Base-by-base conservation (phyloP, 345 rosid genomes). In the Sonneratia caseolaris region DNA sequence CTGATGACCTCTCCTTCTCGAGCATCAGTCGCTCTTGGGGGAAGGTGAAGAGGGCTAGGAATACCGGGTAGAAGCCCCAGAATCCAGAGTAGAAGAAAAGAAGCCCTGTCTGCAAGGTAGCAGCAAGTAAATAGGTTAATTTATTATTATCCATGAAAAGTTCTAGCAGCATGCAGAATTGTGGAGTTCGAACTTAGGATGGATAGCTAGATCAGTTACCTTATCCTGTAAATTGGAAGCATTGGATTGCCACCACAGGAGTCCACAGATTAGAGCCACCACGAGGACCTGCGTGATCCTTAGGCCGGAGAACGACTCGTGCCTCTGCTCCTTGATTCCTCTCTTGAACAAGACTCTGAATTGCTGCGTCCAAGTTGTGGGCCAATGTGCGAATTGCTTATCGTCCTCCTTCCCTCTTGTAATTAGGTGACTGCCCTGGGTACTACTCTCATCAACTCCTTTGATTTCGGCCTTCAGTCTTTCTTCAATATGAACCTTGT, bases 21-120 rank as follows among this genome's bases (percentile, higher is more conserved):
- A 95, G 97, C 99, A 95, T 90, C 45, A 69, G 61, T 0, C 99
- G 78, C 72, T 95, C 97, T 68, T 82, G 82, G 2, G 99, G 99
- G 77, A 92, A 90, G 5, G 93, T 88, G 77, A 85, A 92, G 72
- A 95, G 86, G 47, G 96, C 91, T 69, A 89, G 86, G 70, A 84
- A 82, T 36, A 95, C 71, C 37, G 99, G 92, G 81, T 80, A 86
- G 79, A 89, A 81, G 1, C 82, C 86, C 91, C 93, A 89, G 24
- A 90, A 90, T 45, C 84, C 80, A 19, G 86, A 77, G 38, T 68
- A 70, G 76, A 92, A 95, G 91, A 88, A 92, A 51, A 92, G 83
- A 3, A 90, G 78, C 47, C 96, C 94, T 35, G 89, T 83, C 93
- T 95, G 88, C 79, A 81, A 0, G 21, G 13, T 61, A 61, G 22